Evolutionary conservation across 2,329 filamentous ascomycete species (phyloP).

Genomic region (Botryotinia convoluta): DNA sequence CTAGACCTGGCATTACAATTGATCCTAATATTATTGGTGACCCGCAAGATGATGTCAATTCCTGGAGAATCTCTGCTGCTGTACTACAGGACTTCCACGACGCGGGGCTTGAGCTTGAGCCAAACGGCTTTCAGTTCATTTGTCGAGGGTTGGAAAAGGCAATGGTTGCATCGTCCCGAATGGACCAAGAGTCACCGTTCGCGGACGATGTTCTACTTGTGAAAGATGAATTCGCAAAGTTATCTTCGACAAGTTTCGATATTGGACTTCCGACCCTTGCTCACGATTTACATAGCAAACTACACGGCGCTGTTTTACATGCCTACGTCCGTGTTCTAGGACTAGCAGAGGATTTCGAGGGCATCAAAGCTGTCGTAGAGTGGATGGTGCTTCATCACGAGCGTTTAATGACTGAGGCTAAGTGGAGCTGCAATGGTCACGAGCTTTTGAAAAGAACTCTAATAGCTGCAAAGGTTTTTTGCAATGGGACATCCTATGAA

Average conservation of each 20-base stretch:
- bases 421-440: constrained; percentile 26
- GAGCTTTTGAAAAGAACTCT: constrained; percentile 27
- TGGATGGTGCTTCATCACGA: constrained; percentile 57
- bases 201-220: constrained; percentile 35
- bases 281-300: constrained; percentile 46
- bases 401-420: constrained; percentile 26
- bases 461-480: constrained; percentile 30
- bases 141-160: constrained; percentile 34
- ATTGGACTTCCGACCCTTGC: constrained; percentile 39
- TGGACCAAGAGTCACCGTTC: neutral
- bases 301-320: constrained; percentile 51
- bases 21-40: constrained; percentile 22
- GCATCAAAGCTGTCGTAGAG: constrained; percentile 53
- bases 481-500: constrained; percentile 23
- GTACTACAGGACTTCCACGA: constrained; percentile 31
- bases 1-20: constrained; percentile 32
- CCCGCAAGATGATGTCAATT: constrained; percentile 30
- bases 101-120: constrained; percentile 34
- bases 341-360: constrained; percentile 56
- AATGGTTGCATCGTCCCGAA: constrained; percentile 25
- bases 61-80: constrained; percentile 31
- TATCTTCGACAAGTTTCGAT: constrained; percentile 26
- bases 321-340: constrained; percentile 63
- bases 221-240: constrained; percentile 35
- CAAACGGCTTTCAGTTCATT: constrained; percentile 32